Evolutionary conservation across 768 basidiomycete genomes (phyloP).

Genomic region (Thelephora ganbajun): DNA sequence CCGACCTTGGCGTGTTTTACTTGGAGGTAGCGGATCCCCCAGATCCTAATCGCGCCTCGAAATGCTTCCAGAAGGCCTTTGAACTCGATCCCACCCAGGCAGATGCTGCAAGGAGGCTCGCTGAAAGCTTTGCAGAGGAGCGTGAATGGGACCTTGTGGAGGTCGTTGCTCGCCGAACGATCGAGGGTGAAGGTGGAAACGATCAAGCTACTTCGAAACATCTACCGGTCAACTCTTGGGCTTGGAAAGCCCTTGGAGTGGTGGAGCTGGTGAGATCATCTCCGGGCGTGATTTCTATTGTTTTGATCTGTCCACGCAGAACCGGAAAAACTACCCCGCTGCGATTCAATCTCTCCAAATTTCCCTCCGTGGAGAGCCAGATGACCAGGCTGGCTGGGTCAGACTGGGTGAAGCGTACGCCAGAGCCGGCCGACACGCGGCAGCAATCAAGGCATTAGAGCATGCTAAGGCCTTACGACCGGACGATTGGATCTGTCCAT

Average conservation of each 20-base stretch:
- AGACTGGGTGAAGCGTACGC: constrained; percentile 86
- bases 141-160: constrained; percentile 94
- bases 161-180: constrained; percentile 82
- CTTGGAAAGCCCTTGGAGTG: constrained; percentile 92
- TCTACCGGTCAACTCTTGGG: constrained; percentile 81
- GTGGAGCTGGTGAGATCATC: constrained; percentile 68
- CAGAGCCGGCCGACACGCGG: constrained; percentile 75
- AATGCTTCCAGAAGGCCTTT: constrained; percentile 97
- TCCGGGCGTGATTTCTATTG: constrained; percentile 1
- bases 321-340: constrained; percentile 47
- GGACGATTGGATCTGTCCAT: constrained; percentile 71
- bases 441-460: constrained; percentile 76
- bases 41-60: constrained; percentile 76
- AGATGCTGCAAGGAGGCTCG: constrained; percentile 72
- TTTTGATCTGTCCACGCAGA: constrained; percentile 25
- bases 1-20: constrained; percentile 88
- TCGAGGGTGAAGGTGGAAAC: constrained; percentile 85
- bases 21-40: constrained; percentile 51
- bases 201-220: constrained; percentile 32
- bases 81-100: constrained; percentile 86
- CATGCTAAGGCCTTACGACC: constrained; percentile 63
- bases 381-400: constrained; percentile 78
- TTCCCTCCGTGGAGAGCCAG: constrained; percentile 64
- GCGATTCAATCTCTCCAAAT: constrained; percentile 81
- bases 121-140: constrained; percentile 83